These are phyloP conservation scores for Zarea fungicola DNA, from an alignment of 2,329 filamentous ascomycete species.

Conservation along the genomic window DNA sequence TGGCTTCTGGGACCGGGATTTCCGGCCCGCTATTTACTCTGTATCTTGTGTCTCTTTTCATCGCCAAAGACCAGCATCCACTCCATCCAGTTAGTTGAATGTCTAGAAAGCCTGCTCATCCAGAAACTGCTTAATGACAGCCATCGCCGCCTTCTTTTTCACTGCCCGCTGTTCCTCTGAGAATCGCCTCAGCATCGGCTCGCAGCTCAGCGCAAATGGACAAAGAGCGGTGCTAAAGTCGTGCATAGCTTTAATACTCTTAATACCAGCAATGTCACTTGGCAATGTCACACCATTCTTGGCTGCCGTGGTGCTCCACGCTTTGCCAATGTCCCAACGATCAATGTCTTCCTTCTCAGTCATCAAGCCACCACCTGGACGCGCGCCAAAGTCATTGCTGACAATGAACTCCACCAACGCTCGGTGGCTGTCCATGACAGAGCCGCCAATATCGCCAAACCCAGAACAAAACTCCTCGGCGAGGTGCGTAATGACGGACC, in stretches of 20 bases:
- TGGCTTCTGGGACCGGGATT: too few relatives aligned
- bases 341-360: neutral
- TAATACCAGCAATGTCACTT: neutral
- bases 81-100: neutral
- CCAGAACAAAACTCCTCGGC: slow-evolving; percentile 21
- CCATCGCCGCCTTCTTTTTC: neutral
- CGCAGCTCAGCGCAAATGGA: neutral
- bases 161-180: neutral
- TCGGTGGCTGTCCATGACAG: neutral
- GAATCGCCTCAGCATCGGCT: neutral
- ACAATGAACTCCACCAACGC: neutral
- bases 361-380: neutral
- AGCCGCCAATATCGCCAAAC: slow-evolving; percentile 15
- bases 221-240: neutral
- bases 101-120: neutral
- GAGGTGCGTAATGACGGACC: slow-evolving; percentile 19
- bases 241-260: neutral
- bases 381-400: neutral
- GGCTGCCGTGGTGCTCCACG: neutral
- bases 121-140: neutral
- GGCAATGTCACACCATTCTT: neutral
- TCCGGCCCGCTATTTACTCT: too few relatives aligned
- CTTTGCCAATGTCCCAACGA: neutral
- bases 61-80: too few relatives aligned
- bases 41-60: too few relatives aligned